A percentile compares a stretch with the other conserved stretches of the same genome.
phyloP scores from a whole-genome alignment of 2,329 filamentous ascomycete species.

The Colletotrichum spinosum region DNA sequence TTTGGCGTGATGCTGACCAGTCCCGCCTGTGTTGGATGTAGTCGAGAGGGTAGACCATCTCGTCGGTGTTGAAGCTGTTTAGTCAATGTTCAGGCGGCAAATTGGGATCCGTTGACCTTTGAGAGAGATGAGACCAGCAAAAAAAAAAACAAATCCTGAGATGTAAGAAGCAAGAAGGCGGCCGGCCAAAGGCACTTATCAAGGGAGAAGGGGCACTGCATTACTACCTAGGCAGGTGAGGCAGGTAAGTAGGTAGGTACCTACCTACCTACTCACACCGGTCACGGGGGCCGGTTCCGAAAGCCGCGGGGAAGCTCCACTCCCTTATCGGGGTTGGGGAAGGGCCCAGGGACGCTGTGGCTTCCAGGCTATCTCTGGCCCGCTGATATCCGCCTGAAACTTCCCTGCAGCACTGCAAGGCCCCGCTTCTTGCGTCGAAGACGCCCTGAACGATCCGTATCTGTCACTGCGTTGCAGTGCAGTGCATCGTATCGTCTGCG shows the following conservation, averaged over 20 bases:
- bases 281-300: constrained; percentile 26
- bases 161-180: neutral
- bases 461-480: constrained; percentile 6
- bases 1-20: constrained; percentile 65
- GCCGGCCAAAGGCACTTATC: constrained; percentile 5
- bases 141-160: neutral
- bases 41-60: constrained; percentile 49
- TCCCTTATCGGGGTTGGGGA: constrained; percentile 33
- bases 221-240: too few species aligned
- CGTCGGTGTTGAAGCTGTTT: neutral
- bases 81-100: neutral
- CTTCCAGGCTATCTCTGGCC: constrained; percentile 26
- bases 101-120: neutral
- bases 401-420: constrained; percentile 19
- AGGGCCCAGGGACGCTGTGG: constrained; percentile 22
- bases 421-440: constrained; percentile 10
- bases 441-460: constrained; percentile 12
- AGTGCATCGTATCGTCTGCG: neutral
- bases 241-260: neutral
- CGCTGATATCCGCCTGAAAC: constrained; percentile 37
- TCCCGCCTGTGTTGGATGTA: constrained; percentile 79
- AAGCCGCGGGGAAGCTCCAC: constrained; percentile 36
- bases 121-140: constrained; percentile 7
- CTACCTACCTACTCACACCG: constrained; percentile 18
- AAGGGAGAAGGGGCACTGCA: constrained; percentile 14